Evolutionary conservation across 2,329 filamentous ascomycete species (phyloP).

Genomic region (Fusarium duplospermum): DNA sequence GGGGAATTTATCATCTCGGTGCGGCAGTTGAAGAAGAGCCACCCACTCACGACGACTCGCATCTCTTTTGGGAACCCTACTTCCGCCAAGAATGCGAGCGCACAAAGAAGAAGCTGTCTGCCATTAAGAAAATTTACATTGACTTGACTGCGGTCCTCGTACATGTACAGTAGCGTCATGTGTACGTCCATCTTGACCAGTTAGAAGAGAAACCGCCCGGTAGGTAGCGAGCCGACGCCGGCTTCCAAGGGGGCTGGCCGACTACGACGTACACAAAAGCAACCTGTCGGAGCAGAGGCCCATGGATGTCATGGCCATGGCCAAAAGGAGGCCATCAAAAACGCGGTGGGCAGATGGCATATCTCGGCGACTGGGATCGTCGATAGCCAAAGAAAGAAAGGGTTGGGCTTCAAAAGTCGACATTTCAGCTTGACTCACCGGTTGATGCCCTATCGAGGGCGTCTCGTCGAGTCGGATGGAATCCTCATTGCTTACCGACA

Average conservation of each 20-base stretch:
- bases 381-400: not conserved
- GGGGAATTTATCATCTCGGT: slow-evolving; percentile 11
- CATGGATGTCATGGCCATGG: slow-evolving; percentile 26
- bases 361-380: slow-evolving; percentile 21
- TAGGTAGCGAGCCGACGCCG: slow-evolving; percentile 31
- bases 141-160: slow-evolving; percentile 11
- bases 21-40: slow-evolving; percentile 21
- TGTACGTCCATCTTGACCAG: slow-evolving; percentile 33
- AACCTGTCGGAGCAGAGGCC: slow-evolving; percentile 9
- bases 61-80: slow-evolving; percentile 21
- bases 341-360: slow-evolving; percentile 26
- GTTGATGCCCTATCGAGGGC: slow-evolving; percentile 32
- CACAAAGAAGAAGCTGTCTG: not conserved
- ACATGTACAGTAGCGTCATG: slow-evolving; percentile 43
- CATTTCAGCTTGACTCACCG: slow-evolving; percentile 16
- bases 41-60: slow-evolving; percentile 13
- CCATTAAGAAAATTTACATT: not conserved
- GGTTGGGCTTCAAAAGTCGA: slow-evolving; percentile 31
- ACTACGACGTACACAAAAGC: slow-evolving; percentile 18
- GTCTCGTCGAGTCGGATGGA: slow-evolving; percentile 13
- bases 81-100: slow-evolving; percentile 14
- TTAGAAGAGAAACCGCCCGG: slow-evolving; percentile 21
- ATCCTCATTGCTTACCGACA: slow-evolving; percentile 8
- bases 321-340: slow-evolving; percentile 11
- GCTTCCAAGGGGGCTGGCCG: slow-evolving; percentile 14